Evolutionary conservation across 441 rosid species (phyloP), one percentile per base, ranked within the genome.

Genomic region (Erodium texanum): DNA sequence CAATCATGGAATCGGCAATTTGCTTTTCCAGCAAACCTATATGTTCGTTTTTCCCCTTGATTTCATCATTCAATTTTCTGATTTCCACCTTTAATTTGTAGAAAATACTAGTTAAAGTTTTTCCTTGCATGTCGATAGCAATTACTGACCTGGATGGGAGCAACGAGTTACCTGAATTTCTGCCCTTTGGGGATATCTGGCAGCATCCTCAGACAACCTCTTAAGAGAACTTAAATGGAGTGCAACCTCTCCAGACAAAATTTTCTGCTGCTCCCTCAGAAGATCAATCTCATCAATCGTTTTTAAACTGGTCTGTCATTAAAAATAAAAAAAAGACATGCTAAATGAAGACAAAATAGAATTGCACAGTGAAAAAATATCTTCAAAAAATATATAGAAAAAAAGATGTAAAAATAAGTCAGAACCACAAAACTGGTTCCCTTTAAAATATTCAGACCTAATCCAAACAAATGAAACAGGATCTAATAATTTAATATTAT

Each of bases 241-340:
- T 48, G 88, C 91, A 78, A 88, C 86, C 77, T 89, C 99, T 45
- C 94, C 97, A 8, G 89, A 82, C 79, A 91, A 81, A 80, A 88
- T 86, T 82, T 88, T 91, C 74, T 86, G 97, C 66, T 94, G 97
- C 76, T 91, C 96, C 86, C 90, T 84, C 76, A 91, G 82, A 72
- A 89, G 89, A 73, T 89, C 96, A 67, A 91, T 79, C 77, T 88
- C 90, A 76, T 91, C 93, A 64, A 85, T 78, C 73, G 90, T 85
- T 84, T 83, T 84, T 70, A 82, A 77, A 83, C 87, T 86, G 67
- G 87, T 79, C 97, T 91, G 84, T 14, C 73, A 79, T 70, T 67
- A 81, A n/a, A n/a, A n/a, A 73, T 27, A 71, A 22, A 58, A 70
- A 52, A 32, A 38, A 66, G 19, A 61, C n/a, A n/a, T n/a, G n/a